Conservation (phyloP, 2,329 filamentous ascomycete genomes). For the Cladosporium sp. region DNA sequence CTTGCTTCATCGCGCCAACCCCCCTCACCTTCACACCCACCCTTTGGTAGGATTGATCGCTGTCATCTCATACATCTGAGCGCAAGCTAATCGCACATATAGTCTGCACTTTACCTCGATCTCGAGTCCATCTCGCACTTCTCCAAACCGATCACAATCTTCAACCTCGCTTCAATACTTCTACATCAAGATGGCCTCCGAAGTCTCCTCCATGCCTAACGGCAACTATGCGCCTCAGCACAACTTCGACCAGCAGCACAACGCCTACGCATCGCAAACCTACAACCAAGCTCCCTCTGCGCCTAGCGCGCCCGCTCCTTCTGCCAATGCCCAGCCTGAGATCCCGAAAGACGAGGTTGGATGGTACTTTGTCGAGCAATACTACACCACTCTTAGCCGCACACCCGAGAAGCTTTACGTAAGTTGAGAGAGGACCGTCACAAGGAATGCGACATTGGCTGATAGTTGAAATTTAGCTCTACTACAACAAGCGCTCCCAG, state of each 20-base stretch:
- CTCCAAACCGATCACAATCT: neutral
- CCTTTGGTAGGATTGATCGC: neutral
- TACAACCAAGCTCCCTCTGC: conserved; percentile 23
- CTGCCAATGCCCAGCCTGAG: conserved; percentile 28
- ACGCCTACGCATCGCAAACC: conserved; percentile 25
- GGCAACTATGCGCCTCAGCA: conserved; percentile 44
- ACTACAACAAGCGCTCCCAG: conserved; percentile 94
- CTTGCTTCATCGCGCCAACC: neutral
- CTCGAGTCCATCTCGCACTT: neutral
- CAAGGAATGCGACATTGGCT: neutral
- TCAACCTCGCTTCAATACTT: neutral
- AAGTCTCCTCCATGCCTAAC: conserved; percentile 40
- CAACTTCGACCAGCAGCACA: conserved; percentile 35
- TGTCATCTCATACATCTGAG: neutral
- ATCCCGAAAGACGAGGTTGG: conserved; percentile 88
- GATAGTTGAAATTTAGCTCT: conserved; percentile 53
- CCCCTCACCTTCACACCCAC: neutral
- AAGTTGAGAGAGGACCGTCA: conserved; percentile 24
- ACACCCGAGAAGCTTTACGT: conserved; percentile 85
- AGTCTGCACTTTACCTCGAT: neutral
- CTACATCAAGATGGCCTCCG: conserved; percentile 35
- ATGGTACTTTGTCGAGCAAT: conserved; percentile 99
- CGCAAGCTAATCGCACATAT: neutral
- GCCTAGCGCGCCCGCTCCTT: conserved; percentile 19
- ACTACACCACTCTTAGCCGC: conserved; percentile 96